These are phyloP conservation scores for Cladosporium sp. DNA, from an alignment of 2,329 filamentous ascomycete genomes.

Conservation along the genomic window DNA sequence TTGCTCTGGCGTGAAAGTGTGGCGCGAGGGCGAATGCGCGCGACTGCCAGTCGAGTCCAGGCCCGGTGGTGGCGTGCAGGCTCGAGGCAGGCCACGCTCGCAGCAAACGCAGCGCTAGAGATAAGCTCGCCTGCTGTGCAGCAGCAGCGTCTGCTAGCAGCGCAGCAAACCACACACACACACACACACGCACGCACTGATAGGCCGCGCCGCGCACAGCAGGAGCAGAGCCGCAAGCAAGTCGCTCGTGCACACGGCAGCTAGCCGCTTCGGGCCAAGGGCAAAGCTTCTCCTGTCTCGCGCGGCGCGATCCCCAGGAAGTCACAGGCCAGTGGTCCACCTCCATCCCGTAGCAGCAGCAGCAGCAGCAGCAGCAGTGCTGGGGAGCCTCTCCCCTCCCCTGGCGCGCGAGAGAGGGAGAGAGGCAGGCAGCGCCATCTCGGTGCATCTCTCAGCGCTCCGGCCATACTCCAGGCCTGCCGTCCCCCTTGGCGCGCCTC, in stretches of 20 bases:
- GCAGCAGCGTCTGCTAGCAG: neutral
- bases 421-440: neutral
- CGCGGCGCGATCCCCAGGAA: neutral
- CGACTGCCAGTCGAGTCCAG: neutral
- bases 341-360: neutral
- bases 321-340: neutral
- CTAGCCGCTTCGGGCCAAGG: neutral
- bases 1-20: too few species aligned
- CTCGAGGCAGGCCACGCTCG: neutral
- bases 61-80: neutral
- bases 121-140: constrained; percentile 3
- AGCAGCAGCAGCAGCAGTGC: neutral
- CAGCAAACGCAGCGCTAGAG: neutral
- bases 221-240: neutral
- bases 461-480: neutral
- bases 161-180: too few species aligned
- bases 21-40: neutral
- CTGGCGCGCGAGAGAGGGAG: neutral
- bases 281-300: neutral
- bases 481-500: neutral
- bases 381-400: too few species aligned
- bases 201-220: neutral
- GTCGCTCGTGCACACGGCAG: neutral
- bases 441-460: neutral
- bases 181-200: too few species aligned